Conservation (phyloP, 768 basidiomycete genomes). For the Tulasnella sp. region DNA sequence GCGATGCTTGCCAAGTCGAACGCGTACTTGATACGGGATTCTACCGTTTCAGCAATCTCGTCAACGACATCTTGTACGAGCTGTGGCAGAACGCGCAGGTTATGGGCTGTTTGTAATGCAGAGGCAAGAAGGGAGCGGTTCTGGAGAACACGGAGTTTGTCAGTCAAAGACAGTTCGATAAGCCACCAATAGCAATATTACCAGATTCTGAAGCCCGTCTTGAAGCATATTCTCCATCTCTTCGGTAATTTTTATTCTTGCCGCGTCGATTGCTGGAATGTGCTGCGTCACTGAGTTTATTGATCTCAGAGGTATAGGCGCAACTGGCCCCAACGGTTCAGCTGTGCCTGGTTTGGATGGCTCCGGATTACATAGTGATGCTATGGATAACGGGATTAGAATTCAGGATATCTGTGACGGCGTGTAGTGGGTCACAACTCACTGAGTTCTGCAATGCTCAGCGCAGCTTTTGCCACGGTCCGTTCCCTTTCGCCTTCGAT, state of each 20-base stretch:
- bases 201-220: conserved; percentile 69
- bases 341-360: background rate
- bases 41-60: conserved; percentile 79
- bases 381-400: background rate
- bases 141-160: conserved; percentile 40
- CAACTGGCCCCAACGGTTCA: conserved; percentile 10
- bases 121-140: conserved; percentile 89
- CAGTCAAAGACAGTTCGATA: too few species aligned
- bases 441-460: conserved; percentile 90
- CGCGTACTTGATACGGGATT: conserved; percentile 69
- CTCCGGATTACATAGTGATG: conserved; percentile 5
- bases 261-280: conserved; percentile 64
- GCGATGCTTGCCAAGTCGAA: conserved; percentile 88
- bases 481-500: conserved; percentile 77
- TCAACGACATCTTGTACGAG: conserved; percentile 73
- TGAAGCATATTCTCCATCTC: conserved; percentile 94
- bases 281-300: conserved; percentile 68
- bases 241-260: conserved; percentile 62
- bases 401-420: background rate
- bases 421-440: conserved; percentile 33
- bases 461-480: conserved; percentile 86
- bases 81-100: conserved; percentile 76
- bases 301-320: conserved; percentile 59
- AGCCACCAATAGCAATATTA: conserved; percentile 40
- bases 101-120: conserved; percentile 93